A percentile compares a stretch with the other conserved stretches of the same genome.
phyloP scores from a whole-genome alignment of 2,329 filamentous ascomycete genomes.

The Colletotrichum gloeosporioides region DNA sequence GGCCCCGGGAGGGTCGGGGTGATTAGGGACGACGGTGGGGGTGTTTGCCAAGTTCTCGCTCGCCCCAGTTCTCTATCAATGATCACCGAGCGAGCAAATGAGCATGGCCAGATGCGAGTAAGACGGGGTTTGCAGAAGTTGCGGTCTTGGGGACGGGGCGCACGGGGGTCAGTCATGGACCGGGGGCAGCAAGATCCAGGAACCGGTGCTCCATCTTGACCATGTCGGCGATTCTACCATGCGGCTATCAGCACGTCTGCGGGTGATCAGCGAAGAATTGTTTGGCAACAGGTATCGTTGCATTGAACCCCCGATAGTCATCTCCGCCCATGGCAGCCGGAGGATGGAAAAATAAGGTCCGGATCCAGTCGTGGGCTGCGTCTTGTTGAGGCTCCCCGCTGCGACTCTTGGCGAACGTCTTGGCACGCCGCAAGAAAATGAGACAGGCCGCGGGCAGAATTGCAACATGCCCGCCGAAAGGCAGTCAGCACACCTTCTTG shows the following conservation, averaged over 20 bases:
- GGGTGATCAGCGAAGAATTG: not conserved
- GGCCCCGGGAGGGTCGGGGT: conserved; percentile 5
- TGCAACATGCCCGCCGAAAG: not conserved
- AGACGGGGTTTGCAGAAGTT: conserved; percentile 3
- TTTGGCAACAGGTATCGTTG: conserved; percentile 6
- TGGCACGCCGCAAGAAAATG: conserved; percentile 8
- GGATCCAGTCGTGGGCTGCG: conserved; percentile 6
- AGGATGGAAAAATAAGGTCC: conserved; percentile 12
- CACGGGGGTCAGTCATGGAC: not conserved
- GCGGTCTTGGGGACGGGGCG: not conserved
- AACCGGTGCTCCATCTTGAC: not conserved
- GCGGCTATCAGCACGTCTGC: not conserved
- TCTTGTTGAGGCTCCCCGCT: conserved; percentile 14
- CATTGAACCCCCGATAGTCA: not conserved
- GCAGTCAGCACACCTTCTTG: not conserved
- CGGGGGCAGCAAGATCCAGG: not conserved
- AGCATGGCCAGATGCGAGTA: not conserved
- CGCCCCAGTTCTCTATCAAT: not conserved
- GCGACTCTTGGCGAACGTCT: conserved; percentile 8
- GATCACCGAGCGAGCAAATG: not conserved
- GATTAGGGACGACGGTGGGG: conserved; percentile 8
- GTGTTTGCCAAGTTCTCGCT: not conserved
- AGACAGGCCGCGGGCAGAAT: not conserved
- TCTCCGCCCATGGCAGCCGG: conserved; percentile 7
- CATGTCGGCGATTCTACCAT: not conserved